A percentile compares a stretch with the other conserved stretches of the same genome.
Conservation (phyloP, 805 yeast species). For the Lachancea sp. region DNA sequence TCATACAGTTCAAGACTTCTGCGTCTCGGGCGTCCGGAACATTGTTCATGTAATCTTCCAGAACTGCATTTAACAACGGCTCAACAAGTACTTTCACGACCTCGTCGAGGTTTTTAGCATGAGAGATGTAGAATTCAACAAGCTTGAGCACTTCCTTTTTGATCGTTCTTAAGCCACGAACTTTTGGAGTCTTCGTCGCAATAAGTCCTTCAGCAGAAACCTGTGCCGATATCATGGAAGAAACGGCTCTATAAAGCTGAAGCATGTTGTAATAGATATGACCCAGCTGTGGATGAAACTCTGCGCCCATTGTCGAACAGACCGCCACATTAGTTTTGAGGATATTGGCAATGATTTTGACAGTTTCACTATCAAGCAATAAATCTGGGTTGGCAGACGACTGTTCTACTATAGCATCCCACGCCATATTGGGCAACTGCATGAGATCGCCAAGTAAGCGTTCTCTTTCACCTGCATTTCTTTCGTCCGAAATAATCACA, state of each 20-base stretch:
- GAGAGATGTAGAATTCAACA: slow-evolving; percentile 80
- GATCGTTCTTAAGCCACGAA: slow-evolving; percentile 90
- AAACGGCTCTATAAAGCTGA: slow-evolving; percentile 80
- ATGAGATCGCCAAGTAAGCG: slow-evolving; percentile 69
- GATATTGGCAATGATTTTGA: slow-evolving; percentile 86
- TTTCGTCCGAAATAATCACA: slow-evolving; percentile 82
- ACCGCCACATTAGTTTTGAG: slow-evolving; percentile 94
- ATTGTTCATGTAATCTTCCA: slow-evolving; percentile 80
- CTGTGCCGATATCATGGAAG: slow-evolving; percentile 73
- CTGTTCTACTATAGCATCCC: slow-evolving; percentile 83
- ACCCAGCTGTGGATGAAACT: slow-evolving; percentile 82
- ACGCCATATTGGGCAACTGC: slow-evolving; percentile 90
- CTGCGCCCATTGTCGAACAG: slow-evolving; percentile 90
- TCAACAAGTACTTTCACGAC: slow-evolving; percentile 77
- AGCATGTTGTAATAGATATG: slow-evolving; percentile 84
- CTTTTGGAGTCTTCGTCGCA: slow-evolving; percentile 92
- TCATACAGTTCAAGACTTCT: slow-evolving; percentile 91
- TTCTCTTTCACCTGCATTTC: slow-evolving; percentile 60
- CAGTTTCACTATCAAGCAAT: slow-evolving; percentile 72
- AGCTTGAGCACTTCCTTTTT: slow-evolving; percentile 88
- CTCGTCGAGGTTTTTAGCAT: slow-evolving; percentile 80
- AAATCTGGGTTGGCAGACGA: slow-evolving; percentile 79
- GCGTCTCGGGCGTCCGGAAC: slow-evolving; percentile 98
- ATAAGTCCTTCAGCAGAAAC: slow-evolving; percentile 76
- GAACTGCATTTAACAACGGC: slow-evolving; percentile 74